Evolutionary conservation across 225 moss, liverwort and hornwort genomes (phyloP).

Genomic region (Polytrichum commune): DNA sequence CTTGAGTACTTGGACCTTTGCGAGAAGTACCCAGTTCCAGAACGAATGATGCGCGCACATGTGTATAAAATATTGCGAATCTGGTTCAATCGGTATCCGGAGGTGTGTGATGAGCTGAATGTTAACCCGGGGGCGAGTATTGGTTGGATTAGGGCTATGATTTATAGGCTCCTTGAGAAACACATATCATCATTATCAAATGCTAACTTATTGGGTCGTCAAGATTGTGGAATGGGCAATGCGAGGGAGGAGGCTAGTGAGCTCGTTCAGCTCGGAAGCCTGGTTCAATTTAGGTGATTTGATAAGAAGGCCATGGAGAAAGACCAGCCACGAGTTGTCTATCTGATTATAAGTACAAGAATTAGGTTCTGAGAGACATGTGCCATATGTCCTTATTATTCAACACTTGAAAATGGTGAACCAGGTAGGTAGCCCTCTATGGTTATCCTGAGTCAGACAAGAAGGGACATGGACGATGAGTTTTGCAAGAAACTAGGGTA

Average conservation of each 20-base stretch:
- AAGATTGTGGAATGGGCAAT: background rate
- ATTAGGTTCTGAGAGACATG: no score
- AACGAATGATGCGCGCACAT: constrained; percentile 65
- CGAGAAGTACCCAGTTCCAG: constrained; percentile 51
- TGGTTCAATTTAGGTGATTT: background rate
- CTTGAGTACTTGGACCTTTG: constrained; percentile 54
- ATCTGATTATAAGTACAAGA: no score
- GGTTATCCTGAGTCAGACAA: no score
- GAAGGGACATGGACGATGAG: no score
- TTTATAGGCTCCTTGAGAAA: constrained; percentile 5
- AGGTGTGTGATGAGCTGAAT: constrained; percentile 50
- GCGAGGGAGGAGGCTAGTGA: background rate
- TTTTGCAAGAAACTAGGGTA: no score
- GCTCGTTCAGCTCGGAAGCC: background rate
- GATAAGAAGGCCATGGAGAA: background rate
- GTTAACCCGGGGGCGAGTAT: constrained; percentile 32
- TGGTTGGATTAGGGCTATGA: constrained; percentile 50
- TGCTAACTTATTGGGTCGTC: background rate
- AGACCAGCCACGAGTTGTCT: background rate
- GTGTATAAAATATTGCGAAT: constrained; percentile 45
- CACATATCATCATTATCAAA: background rate
- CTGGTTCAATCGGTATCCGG: constrained; percentile 50
- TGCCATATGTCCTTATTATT: no score
- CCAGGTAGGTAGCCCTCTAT: no score
- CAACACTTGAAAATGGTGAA: no score